A percentile compares a stretch with the other conserved stretches of the same genome.
Conservation (phyloP, 1,139 yeast genomes). For the Pneumocystis carinii region DNA sequence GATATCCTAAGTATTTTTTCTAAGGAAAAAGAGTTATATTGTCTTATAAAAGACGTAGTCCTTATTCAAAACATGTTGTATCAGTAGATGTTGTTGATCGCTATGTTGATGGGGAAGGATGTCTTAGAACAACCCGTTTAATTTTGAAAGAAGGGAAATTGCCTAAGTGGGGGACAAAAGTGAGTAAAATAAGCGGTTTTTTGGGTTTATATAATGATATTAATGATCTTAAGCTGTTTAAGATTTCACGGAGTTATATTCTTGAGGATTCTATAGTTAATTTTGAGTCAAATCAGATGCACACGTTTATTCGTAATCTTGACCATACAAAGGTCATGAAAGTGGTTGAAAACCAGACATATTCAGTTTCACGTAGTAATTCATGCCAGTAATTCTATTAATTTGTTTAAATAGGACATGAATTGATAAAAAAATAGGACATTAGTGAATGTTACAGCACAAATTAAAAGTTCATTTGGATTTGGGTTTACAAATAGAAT, state of each 20-base stretch:
- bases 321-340: conserved; percentile 71
- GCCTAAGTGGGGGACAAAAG: conserved; percentile 66
- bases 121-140: conserved; percentile 57
- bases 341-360: conserved; percentile 60
- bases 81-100: conserved; percentile 65
- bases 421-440: not conserved
- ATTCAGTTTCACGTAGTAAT: not conserved
- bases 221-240: conserved; percentile 11
- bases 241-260: conserved; percentile 50
- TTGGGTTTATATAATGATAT: not conserved
- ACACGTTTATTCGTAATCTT: conserved; percentile 65
- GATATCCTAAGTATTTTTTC: conserved; percentile 49
- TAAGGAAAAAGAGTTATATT: too few species aligned
- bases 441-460: not conserved
- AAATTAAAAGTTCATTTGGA: not conserved
- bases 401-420: not conserved
- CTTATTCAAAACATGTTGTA: conserved; percentile 75
- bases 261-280: conserved; percentile 68
- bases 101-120: conserved; percentile 45
- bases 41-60: conserved; percentile 24
- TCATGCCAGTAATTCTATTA: not conserved
- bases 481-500: not conserved
- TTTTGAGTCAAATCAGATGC: conserved; percentile 40
- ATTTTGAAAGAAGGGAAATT: conserved; percentile 67
- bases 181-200: conserved; percentile 26